Evolutionary conservation across 306 rosid species (phyloP).

Genomic region (Vigna mungo): DNA sequence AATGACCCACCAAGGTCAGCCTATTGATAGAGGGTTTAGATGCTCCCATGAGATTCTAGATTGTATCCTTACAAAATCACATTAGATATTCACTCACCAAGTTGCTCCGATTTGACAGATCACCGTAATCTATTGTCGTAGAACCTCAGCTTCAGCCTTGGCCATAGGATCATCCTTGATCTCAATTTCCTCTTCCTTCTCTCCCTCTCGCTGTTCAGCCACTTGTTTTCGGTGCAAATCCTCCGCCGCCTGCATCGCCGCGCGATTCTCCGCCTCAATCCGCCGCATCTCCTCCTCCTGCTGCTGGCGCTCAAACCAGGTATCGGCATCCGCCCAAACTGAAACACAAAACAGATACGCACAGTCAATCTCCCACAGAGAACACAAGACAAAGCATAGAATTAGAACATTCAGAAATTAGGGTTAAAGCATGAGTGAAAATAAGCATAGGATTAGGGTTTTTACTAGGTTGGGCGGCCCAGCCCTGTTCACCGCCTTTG

Average conservation of each 20-base stretch:
- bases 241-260: constrained; percentile 88
- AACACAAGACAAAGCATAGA: background rate
- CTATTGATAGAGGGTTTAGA: background rate
- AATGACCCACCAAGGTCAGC: background rate
- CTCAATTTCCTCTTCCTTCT: constrained; percentile 76
- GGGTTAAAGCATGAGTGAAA: background rate
- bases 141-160: constrained; percentile 78
- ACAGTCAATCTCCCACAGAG: background rate
- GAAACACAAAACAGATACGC: background rate
- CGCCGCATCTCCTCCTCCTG: constrained; percentile 97
- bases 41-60: background rate
- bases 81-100: background rate
- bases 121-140: constrained; percentile 46
- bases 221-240: constrained; percentile 81
- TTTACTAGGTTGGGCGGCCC: constrained; percentile 98
- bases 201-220: constrained; percentile 82
- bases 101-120: background rate
- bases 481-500: constrained; percentile 98
- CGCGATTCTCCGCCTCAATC: constrained; percentile 76
- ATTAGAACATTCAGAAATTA: background rate
- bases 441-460: background rate
- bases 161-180: constrained; percentile 62
- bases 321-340: constrained; percentile 99
- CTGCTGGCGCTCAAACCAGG: constrained; percentile 97
- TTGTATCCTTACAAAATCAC: background rate